Percentiles rank a stretch among this genome's conserved stretches.
Conservation (phyloP, 805 yeast species). For the Komagataella phaffii region DNA sequence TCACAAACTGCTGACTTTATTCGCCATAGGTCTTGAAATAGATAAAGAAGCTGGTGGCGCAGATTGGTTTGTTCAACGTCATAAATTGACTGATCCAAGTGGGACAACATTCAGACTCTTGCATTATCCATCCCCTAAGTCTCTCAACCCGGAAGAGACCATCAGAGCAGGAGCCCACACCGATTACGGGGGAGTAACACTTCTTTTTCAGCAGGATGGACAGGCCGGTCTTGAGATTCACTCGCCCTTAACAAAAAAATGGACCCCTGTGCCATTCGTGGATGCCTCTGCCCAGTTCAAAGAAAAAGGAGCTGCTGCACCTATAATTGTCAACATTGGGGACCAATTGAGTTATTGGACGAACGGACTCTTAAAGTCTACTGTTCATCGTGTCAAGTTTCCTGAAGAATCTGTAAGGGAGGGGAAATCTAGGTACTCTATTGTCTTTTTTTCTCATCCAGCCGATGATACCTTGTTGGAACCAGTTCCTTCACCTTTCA, state of each 20-base stretch:
- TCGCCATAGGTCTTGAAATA: constrained; percentile 47
- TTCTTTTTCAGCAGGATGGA: constrained; percentile 49
- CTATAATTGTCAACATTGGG: constrained; percentile 60
- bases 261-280: constrained; percentile 52
- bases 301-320: constrained; percentile 30
- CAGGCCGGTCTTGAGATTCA: constrained; percentile 58
- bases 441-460: constrained; percentile 73
- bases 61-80: constrained; percentile 47
- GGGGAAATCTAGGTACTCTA: constrained; percentile 61
- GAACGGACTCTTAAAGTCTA: constrained; percentile 50
- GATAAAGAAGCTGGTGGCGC: constrained; percentile 32
- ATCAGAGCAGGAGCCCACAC: constrained; percentile 76
- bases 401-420: constrained; percentile 31
- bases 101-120: constrained; percentile 57
- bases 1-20: constrained; percentile 25
- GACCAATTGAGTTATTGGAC: constrained; percentile 69
- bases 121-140: constrained; percentile 48
- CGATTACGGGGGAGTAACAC: constrained; percentile 62
- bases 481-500: constrained; percentile 54
- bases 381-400: constrained; percentile 52
- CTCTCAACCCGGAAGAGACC: constrained; percentile 29
- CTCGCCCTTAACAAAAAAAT: constrained; percentile 29
- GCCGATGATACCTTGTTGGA: constrained; percentile 45
- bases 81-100: constrained; percentile 31
- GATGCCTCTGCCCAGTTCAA: constrained; percentile 16